Evolutionary conservation across 192 early-diverging fungal genomes (phyloP).

Genomic region (Coemansia sp.): DNA sequence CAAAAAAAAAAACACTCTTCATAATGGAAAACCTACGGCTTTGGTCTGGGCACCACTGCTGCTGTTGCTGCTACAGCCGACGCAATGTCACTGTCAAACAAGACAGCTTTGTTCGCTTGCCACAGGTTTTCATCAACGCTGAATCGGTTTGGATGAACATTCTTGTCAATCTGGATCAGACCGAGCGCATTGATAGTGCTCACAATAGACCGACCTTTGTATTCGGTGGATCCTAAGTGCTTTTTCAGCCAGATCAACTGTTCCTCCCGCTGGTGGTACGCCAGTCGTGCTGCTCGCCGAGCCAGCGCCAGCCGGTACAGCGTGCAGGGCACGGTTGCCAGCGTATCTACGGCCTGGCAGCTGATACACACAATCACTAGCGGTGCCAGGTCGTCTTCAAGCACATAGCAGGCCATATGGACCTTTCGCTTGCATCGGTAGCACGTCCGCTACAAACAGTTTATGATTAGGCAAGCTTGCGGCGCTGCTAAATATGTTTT

Average conservation of each 20-base stretch:
- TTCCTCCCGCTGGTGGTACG: neutral
- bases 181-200: constrained; percentile 12
- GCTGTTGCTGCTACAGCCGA: neutral
- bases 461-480: neutral
- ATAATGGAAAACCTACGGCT: constrained; percentile 2
- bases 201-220: neutral
- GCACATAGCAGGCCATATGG: constrained; percentile 27
- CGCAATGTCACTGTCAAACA: constrained; percentile 24
- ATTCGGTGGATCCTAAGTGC: constrained; percentile 3
- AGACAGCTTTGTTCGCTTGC: constrained; percentile 1
- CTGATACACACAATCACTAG: constrained; percentile 15
- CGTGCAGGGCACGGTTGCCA: neutral
- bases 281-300: constrained; percentile 11
- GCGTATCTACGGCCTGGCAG: constrained; percentile 15
- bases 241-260: constrained; percentile 6
- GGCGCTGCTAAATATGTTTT: too few species aligned
- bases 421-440: constrained; percentile 28
- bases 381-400: neutral
- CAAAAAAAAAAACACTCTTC: neutral
- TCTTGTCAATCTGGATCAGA: constrained; percentile 17
- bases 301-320: constrained; percentile 24
- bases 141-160: constrained; percentile 8
- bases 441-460: constrained; percentile 25
- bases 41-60: neutral
- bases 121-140: neutral